These are phyloP conservation scores for Crataegus laevigata DNA, from an alignment of 306 rosid species.

Conservation along the genomic window DNA sequence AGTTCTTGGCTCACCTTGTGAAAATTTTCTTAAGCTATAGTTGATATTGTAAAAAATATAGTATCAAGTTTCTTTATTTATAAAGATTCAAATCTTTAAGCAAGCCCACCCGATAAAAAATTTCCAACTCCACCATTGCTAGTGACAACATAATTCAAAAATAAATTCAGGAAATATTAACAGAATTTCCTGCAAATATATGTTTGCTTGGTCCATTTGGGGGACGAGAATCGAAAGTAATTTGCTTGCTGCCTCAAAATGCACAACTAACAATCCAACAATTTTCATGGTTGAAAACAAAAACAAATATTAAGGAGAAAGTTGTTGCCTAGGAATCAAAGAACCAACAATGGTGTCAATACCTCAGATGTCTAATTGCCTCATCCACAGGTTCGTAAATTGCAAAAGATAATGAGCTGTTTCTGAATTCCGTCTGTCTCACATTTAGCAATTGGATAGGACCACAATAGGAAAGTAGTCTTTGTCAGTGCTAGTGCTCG, in stretches of 20 bases:
- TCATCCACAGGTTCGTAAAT: slow-evolving; percentile 1
- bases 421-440: slow-evolving; percentile 18
- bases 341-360: background rate
- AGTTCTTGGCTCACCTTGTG: too few relatives aligned
- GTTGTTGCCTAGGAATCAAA: slow-evolving; percentile 12
- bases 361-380: background rate
- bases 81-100: too few relatives aligned
- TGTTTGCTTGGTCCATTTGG: background rate
- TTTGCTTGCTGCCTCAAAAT: background rate
- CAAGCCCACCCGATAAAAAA: too few relatives aligned
- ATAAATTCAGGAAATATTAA: background rate
- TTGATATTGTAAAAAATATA: too few relatives aligned
- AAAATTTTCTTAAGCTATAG: too few relatives aligned
- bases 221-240: background rate
- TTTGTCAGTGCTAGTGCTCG: slow-evolving; percentile 14
- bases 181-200: background rate
- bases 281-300: background rate
- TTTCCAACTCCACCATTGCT: too few relatives aligned
- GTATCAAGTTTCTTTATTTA: too few relatives aligned
- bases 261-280: background rate
- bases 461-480: slow-evolving; percentile 22
- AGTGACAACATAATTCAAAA: too few relatives aligned
- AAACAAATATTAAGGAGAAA: background rate
- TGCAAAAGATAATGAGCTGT: slow-evolving; percentile 8
- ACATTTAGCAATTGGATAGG: slow-evolving; percentile 20